phyloP scores from a whole-genome alignment of 2,329 filamentous ascomycete species.

The Exophiala aquamarina region DNA sequence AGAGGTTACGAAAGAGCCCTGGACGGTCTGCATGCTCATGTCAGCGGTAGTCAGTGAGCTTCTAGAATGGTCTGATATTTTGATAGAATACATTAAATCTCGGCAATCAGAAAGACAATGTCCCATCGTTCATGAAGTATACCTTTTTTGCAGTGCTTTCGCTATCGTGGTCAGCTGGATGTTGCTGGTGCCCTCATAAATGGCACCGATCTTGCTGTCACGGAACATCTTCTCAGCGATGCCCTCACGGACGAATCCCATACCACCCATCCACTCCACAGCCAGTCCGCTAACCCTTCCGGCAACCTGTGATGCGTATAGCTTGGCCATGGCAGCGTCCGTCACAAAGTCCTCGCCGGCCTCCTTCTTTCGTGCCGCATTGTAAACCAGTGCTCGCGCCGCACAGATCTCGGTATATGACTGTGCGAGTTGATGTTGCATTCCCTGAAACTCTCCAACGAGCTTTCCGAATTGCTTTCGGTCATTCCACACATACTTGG shows the following conservation, averaged over 20 bases:
- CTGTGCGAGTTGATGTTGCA: conserved; percentile 98
- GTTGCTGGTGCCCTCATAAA: conserved; percentile 81
- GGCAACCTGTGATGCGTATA: conserved; percentile 91
- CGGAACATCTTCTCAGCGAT: conserved; percentile 97
- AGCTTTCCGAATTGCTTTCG: conserved; percentile 93
- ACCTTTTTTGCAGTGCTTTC: conserved; percentile 68
- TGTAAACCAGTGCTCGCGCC: conserved; percentile 89
- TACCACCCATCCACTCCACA: conserved; percentile 99
- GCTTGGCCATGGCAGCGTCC: conserved; percentile 97
- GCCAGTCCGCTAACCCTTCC: conserved; percentile 80
- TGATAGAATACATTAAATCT: no score
- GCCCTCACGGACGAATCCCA: conserved; percentile 96
- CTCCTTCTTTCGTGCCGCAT: conserved; percentile 97
- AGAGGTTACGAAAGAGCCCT: no score
- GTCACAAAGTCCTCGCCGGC: conserved; percentile 91
- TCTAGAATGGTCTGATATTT: no score
- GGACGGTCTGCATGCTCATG: not conserved
- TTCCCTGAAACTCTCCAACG: conserved; percentile 95
- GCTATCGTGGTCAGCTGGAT: conserved; percentile 71
- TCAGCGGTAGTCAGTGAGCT: no score
- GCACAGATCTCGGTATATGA: conserved; percentile 91
- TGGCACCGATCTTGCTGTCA: conserved; percentile 97
- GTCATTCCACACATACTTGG: conserved; percentile 95
- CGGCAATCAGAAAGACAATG: no score
- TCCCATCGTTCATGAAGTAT: conserved; percentile 55